A percentile compares a stretch with the other conserved stretches of the same genome.
Conservation (phyloP, 176 grass and related monocot species). For the Juncus inflexus region DNA sequence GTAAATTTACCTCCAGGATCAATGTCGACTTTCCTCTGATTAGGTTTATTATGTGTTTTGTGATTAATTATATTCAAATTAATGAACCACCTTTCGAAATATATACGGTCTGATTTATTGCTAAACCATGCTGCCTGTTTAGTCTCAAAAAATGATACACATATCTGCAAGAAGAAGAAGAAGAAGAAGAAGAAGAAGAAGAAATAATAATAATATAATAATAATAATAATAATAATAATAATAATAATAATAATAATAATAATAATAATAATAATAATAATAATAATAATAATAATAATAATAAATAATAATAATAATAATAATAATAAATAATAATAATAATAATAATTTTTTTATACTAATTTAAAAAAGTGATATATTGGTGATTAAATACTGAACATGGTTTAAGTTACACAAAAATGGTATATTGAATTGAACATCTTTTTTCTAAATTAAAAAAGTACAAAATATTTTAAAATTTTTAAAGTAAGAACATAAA, state of each 20-base stretch:
- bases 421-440: not conserved
- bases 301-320: not conserved
- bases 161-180: constrained; percentile 34
- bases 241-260: too few relatives aligned
- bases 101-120: constrained; percentile 34
- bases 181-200: too few relatives aligned
- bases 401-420: not conserved
- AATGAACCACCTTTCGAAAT: constrained; percentile 39
- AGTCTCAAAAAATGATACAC: constrained; percentile 40
- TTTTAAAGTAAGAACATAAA: not conserved
- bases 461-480: too few relatives aligned
- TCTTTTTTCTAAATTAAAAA: not conserved
- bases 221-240: too few relatives aligned
- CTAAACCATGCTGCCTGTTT: constrained; percentile 32
- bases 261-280: too few relatives aligned
- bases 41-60: constrained; percentile 27
- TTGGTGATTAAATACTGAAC: not conserved
- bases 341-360: not conserved
- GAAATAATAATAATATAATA: too few relatives aligned
- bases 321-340: too few relatives aligned
- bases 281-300: too few relatives aligned
- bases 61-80: constrained; percentile 42
- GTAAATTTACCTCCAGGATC: constrained; percentile 33
- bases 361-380: not conserved
- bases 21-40: constrained; percentile 24